Conservation (phyloP, 2,329 filamentous ascomycete genomes). For the Alternaria solani region DNA sequence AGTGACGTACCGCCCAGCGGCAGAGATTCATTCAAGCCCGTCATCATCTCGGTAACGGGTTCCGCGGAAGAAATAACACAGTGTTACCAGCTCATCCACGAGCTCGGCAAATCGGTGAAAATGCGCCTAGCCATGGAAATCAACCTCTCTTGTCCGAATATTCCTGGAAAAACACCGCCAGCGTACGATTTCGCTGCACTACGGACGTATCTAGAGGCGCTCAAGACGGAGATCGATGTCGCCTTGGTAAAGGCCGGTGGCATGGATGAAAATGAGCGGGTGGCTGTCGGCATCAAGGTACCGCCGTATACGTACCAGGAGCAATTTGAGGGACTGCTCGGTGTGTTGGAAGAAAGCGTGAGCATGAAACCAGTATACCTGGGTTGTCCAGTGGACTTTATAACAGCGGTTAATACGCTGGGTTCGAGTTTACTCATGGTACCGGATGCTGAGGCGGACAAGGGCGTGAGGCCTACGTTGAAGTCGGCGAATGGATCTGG, state of each 20-base stretch:
- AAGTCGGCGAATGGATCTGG: slow-evolving; percentile 62
- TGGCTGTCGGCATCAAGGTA: slow-evolving; percentile 72
- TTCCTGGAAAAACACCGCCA: slow-evolving; percentile 71
- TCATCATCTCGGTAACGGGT: slow-evolving; percentile 77
- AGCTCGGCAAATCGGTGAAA: slow-evolving; percentile 21
- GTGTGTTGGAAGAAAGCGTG: slow-evolving; percentile 56
- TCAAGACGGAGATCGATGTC: slow-evolving; percentile 50
- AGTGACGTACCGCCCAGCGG: slow-evolving; percentile 1
- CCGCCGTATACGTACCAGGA: slow-evolving; percentile 77
- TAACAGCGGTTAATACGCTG: slow-evolving; percentile 78
- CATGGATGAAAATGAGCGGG: slow-evolving; percentile 33
- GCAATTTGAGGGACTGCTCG: slow-evolving; percentile 67
- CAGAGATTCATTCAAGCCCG: slow-evolving; percentile 58
- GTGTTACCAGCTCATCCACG: slow-evolving; percentile 63
- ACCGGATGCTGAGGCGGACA: neutral
- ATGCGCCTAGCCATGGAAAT: slow-evolving; percentile 74
- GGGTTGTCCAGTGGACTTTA: slow-evolving; percentile 65
- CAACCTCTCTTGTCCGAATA: slow-evolving; percentile 82
- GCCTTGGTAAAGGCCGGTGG: slow-evolving; percentile 14
- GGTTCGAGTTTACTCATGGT: slow-evolving; percentile 57
- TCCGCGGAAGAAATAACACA: slow-evolving; percentile 63
- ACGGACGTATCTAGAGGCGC: slow-evolving; percentile 61
- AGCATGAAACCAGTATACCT: slow-evolving; percentile 27
- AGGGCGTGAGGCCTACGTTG: neutral
- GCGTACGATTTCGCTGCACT: slow-evolving; percentile 68